These are phyloP conservation scores for Tagetes patula DNA, from an alignment of 129 eudicot genomes.

Conservation along the genomic window DNA sequence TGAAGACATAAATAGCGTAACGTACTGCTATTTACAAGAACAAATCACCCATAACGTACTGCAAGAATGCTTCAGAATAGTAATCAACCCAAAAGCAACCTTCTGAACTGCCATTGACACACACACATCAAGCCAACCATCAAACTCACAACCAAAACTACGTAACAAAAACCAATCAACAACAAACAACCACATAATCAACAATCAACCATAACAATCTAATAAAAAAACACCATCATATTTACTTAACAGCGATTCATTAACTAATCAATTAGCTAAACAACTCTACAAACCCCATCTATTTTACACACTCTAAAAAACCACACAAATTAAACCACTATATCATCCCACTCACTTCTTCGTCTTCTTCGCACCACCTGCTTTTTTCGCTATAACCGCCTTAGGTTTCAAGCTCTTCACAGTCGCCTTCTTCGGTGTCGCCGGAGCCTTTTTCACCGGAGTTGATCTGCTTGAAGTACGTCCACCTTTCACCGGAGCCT, in stretches of 20 bases:
- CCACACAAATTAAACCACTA: slow-evolving; percentile 19
- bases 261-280: neutral
- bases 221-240: too few species aligned
- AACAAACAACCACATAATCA: neutral
- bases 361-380: slow-evolving; percentile 24
- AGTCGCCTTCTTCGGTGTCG: slow-evolving; percentile 35
- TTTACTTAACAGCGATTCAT: neutral
- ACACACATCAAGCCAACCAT: too few species aligned
- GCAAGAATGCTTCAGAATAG: too few species aligned
- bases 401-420: slow-evolving; percentile 42
- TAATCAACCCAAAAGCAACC: too few species aligned
- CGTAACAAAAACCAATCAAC: neutral
- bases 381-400: slow-evolving; percentile 29
- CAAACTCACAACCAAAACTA: too few species aligned
- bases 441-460: slow-evolving; percentile 46
- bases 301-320: slow-evolving; percentile 43
- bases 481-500: slow-evolving; percentile 36
- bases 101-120: too few species aligned
- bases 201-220: too few species aligned
- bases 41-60: too few species aligned
- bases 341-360: slow-evolving; percentile 18
- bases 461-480: slow-evolving; percentile 48
- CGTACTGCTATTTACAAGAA: too few species aligned
- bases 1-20: too few species aligned
- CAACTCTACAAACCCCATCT: slow-evolving; percentile 22